Percentiles rank a stretch among this genome's conserved stretches.
Conservation (phyloP, 495 filamentous ascomycete species). For the Talaromyces proteolyticus region DNA sequence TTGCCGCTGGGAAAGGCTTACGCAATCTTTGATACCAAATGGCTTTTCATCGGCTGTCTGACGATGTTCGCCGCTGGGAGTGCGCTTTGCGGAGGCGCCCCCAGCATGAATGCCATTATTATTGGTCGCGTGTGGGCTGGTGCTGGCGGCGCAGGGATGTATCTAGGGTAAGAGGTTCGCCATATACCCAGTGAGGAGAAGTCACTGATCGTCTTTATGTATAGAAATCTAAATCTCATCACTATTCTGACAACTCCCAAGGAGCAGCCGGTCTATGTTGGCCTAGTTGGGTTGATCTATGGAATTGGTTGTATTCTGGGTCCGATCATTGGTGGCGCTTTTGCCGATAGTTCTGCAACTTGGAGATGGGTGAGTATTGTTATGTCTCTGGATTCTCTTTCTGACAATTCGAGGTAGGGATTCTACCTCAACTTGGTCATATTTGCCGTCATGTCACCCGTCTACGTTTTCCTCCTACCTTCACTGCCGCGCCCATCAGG, state of each 20-base stretch:
- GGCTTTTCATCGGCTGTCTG: constrained; percentile 39
- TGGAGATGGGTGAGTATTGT: constrained; percentile 42
- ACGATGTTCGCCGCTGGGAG: constrained; percentile 40
- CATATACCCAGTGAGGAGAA: constrained; percentile 35
- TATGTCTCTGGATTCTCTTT: too few relatives aligned
- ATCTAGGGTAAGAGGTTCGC: constrained; percentile 38
- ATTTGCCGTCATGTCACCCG: constrained; percentile 41
- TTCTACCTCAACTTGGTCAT: constrained; percentile 50
- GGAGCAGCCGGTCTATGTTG: constrained; percentile 40
- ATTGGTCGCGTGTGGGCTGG: constrained; percentile 35
- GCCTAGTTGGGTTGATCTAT: constrained; percentile 30
- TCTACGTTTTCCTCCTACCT: constrained; percentile 50
- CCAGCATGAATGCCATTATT: constrained; percentile 39
- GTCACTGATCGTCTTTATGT: constrained; percentile 36
- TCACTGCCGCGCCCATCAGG: constrained; percentile 33
- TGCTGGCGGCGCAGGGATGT: constrained; percentile 45
- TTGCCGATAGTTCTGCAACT: constrained; percentile 21
- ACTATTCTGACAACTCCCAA: constrained; percentile 30
- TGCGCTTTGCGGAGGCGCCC: constrained; percentile 46
- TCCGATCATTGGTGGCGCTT: constrained; percentile 34
- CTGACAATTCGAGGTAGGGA: background rate
- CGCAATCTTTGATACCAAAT: constrained; percentile 45
- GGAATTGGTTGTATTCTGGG: constrained; percentile 40
- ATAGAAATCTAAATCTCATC: constrained; percentile 37
- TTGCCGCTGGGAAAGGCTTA: constrained; percentile 30